A percentile compares a stretch with the other conserved stretches of the same genome.
Conservation (phyloP, 1,284 basidiomycete species). For the Trametes polyzona region DNA sequence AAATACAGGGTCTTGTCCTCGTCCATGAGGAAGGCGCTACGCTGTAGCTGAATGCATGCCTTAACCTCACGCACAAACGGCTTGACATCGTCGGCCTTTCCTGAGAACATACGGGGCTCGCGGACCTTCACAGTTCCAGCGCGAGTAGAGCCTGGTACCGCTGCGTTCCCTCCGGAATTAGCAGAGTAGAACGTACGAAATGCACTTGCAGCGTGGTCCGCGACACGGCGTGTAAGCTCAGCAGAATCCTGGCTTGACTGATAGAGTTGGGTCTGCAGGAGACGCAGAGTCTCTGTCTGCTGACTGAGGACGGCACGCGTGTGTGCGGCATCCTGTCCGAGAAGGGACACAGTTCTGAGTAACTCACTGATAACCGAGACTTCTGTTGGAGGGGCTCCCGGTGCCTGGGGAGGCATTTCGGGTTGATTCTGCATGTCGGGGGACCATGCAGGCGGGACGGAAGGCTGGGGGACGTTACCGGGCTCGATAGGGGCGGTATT, state of each 20-base stretch:
- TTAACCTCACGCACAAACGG: conserved; percentile 30
- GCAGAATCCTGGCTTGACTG: background rate
- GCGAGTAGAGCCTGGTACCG: too few relatives aligned
- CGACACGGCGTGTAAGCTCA: conserved; percentile 3
- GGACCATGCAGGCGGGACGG: background rate
- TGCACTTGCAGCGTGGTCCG: background rate
- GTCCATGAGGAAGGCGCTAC: conserved; percentile 18
- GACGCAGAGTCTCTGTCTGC: background rate
- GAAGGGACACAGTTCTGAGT: background rate
- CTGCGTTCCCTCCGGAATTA: too few relatives aligned
- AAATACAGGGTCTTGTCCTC: conserved; percentile 29
- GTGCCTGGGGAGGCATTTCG: background rate
- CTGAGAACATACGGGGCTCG: conserved; percentile 12
- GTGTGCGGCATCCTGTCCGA: too few relatives aligned
- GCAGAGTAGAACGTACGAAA: background rate
- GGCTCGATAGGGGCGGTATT: background rate
- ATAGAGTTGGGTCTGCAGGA: background rate
- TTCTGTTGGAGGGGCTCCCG: background rate
- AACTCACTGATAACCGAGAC: background rate
- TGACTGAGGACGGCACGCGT: background rate
- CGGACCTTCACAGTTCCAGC: background rate
- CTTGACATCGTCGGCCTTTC: conserved; percentile 25
- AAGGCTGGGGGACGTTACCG: background rate
- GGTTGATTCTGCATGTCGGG: background rate
- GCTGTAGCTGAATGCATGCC: conserved; percentile 24